Evolutionary conservation across 768 basidiomycete species (phyloP), one percentile per base, ranked within the genome.

Genomic region (Mycena olivaceomarginata): DNA sequence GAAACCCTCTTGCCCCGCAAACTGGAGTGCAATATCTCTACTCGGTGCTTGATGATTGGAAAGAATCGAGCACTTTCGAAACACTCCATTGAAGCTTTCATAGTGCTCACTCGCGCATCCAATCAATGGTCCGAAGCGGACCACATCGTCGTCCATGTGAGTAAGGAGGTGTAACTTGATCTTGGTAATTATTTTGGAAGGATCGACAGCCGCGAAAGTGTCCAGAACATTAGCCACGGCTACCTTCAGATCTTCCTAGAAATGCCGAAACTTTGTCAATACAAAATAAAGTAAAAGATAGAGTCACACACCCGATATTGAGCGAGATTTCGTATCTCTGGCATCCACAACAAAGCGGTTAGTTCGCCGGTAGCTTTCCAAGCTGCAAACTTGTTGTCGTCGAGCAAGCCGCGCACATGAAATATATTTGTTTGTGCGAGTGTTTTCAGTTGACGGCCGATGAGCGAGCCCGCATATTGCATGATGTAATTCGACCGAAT

Each of bases 361-460:
- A 90, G 83, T 20, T 84, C 81, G 0, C 86, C 87, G 20, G 86
- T 78, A 0, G 85, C 80, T 12, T 83, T 83, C 57, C 84, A 86
- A 0, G 86, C 77, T 10, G 67, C 15, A 25, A 88, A 84, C 0
- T 83, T 79, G 4, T 10, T 43, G 0, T 60, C 6, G 4, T 31
- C 80, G 74, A 0, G 85, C 81, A 5, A 90, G 80, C 83, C n/a
- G 39, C 87, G 82, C 0, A 86, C 77, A 72, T 88, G 87, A 76
- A 89, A 90, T 0, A 80, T 71, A 37, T 81, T 82, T 8, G 84
- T 82, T 78, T 90, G 88, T 4, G 79, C 80, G 0, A 89, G 20
- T 0, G 84, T 85, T 72, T 89, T 89, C 67, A 89, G 83, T 45
- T 89, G 89, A 9, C 81, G 81, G 13, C 88, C 88, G 53, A 89